These are phyloP conservation scores for Fusarium sp. DNA, from an alignment of 2,329 filamentous ascomycete genomes.

Conservation along the genomic window DNA sequence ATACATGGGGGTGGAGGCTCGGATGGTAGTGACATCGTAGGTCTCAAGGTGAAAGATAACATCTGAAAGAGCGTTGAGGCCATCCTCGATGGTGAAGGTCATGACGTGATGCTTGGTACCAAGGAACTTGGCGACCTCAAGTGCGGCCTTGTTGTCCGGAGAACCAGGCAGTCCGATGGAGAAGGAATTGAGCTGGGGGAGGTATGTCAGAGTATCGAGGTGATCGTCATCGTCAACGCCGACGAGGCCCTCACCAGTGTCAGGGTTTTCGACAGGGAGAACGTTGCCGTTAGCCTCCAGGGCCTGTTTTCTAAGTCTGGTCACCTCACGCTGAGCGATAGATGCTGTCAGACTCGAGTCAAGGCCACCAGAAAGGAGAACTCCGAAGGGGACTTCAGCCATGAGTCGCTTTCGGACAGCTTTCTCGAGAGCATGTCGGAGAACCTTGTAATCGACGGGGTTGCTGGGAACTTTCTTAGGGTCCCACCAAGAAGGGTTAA, in stretches of 20 bases:
- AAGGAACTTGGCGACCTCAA: slow-evolving; percentile 94
- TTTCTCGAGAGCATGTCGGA: slow-evolving; percentile 86
- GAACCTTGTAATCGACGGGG: slow-evolving; percentile 82
- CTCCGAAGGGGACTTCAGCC: slow-evolving; percentile 98
- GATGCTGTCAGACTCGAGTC: slow-evolving; percentile 95
- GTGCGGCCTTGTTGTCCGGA: slow-evolving; percentile 89
- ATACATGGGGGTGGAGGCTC: slow-evolving; percentile 98
- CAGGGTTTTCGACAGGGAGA: slow-evolving; percentile 62
- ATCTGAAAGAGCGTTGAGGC: slow-evolving; percentile 94
- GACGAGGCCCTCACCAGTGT: slow-evolving; percentile 77
- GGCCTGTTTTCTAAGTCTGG: slow-evolving; percentile 75
- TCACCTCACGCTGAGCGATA: slow-evolving; percentile 92
- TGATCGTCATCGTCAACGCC: slow-evolving; percentile 95
- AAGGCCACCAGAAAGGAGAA: slow-evolving; percentile 91
- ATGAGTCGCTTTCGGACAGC: slow-evolving; percentile 96
- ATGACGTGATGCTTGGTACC: slow-evolving; percentile 98
- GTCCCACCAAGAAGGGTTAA: slow-evolving; percentile 92
- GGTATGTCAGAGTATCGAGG: slow-evolving; percentile 86
- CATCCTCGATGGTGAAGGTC: slow-evolving; percentile 97
- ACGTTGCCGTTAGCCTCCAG: slow-evolving; percentile 56
- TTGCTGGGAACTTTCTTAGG: slow-evolving; percentile 78
- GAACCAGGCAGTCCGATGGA: slow-evolving; percentile 95
- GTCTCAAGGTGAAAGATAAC: slow-evolving; percentile 98
- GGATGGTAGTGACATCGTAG: slow-evolving; percentile 98
- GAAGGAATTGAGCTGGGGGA: slow-evolving; percentile 97